These are phyloP conservation scores for Alternaria ethzedia DNA, from an alignment of 2,329 filamentous ascomycete genomes.

Conservation along the genomic window DNA sequence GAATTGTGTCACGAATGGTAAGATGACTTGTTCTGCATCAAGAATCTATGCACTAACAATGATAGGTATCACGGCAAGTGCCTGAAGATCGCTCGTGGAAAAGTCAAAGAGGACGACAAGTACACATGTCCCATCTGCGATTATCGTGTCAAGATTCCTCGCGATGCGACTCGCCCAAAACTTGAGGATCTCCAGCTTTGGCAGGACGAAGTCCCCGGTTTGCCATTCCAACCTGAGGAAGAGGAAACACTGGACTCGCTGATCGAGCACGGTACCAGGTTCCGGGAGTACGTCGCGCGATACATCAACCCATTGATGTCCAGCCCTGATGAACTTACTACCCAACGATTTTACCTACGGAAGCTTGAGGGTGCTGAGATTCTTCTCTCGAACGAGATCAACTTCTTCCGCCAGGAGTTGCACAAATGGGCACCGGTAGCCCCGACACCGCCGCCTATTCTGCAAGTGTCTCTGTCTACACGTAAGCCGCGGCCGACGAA, in stretches of 20 bases:
- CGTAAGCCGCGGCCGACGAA: slow-evolving; percentile 96
- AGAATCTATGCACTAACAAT: slow-evolving; percentile 30
- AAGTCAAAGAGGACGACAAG: slow-evolving; percentile 97
- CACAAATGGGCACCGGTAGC: slow-evolving; percentile 95
- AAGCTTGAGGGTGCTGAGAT: slow-evolving; percentile 98
- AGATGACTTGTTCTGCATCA: slow-evolving; percentile 43
- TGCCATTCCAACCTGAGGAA: slow-evolving; percentile 96
- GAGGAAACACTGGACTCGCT: slow-evolving; percentile 86
- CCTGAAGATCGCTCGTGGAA: slow-evolving; percentile 94
- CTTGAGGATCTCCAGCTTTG: slow-evolving; percentile 86
- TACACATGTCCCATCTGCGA: slow-evolving; percentile 99
- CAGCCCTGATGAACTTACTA: slow-evolving; percentile 84
- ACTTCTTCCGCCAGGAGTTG: slow-evolving; percentile 93
- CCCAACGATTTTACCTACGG: slow-evolving; percentile 90
- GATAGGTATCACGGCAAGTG: slow-evolving; percentile 95
- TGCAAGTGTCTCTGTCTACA: slow-evolving; percentile 88
- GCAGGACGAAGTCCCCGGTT: slow-evolving; percentile 77
- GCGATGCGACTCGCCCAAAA: slow-evolving; percentile 93
- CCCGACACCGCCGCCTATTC: slow-evolving; percentile 80
- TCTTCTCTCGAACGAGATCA: slow-evolving; percentile 89
- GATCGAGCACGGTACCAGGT: slow-evolving; percentile 81
- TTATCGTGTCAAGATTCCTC: slow-evolving; percentile 94
- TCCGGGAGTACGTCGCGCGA: slow-evolving; percentile 79
- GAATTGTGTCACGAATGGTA: slow-evolving; percentile 98
- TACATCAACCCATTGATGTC: slow-evolving; percentile 83